Conservation (phyloP, 2,329 filamentous ascomycete genomes). For the Acarospora socialis region DNA sequence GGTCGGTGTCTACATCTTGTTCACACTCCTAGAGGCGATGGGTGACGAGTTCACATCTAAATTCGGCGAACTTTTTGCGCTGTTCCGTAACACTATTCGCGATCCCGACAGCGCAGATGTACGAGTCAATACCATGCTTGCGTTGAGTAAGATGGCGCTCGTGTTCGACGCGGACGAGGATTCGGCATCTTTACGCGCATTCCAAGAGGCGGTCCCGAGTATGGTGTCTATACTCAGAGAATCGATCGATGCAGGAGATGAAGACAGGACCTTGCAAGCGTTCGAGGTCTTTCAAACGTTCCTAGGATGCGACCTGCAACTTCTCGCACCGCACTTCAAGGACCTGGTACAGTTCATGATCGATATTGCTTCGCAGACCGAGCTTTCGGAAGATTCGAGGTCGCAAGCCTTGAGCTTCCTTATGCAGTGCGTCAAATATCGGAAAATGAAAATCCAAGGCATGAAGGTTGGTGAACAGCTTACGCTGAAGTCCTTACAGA, state of each 20-base stretch:
- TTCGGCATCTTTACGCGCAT: slow-evolving; percentile 52
- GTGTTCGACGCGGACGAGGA: slow-evolving; percentile 82
- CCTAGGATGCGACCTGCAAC: slow-evolving; percentile 72
- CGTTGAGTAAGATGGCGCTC: slow-evolving; percentile 75
- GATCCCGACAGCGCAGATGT: slow-evolving; percentile 87
- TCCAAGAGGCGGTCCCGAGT: slow-evolving; percentile 67
- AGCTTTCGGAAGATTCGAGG: slow-evolving; percentile 70
- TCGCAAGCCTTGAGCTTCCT: slow-evolving; percentile 87
- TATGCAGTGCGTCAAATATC: slow-evolving; percentile 80
- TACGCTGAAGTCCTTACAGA: slow-evolving; percentile 74
- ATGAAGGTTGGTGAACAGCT: slow-evolving; percentile 77
- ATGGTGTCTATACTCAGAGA: slow-evolving; percentile 86
- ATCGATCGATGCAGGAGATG: slow-evolving; percentile 63
- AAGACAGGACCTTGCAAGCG: slow-evolving; percentile 75
- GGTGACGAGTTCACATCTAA: slow-evolving; percentile 74
- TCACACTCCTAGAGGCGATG: slow-evolving; percentile 76
- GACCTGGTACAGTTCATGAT: slow-evolving; percentile 92
- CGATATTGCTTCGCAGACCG: slow-evolving; percentile 61
- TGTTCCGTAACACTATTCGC: slow-evolving; percentile 77
- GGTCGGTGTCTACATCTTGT: slow-evolving; percentile 85
- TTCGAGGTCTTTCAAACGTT: slow-evolving; percentile 97
- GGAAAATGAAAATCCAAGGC: slow-evolving; percentile 88
- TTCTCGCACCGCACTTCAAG: slow-evolving; percentile 73
- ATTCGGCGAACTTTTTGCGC: slow-evolving; percentile 60
- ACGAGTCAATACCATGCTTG: slow-evolving; percentile 84